Percentiles rank a stretch among this genome's conserved stretches.
These are phyloP conservation scores for Geosiphon pyriformis DNA, from an alignment of 192 early-diverging fungal genomes.

Conservation along the genomic window DNA sequence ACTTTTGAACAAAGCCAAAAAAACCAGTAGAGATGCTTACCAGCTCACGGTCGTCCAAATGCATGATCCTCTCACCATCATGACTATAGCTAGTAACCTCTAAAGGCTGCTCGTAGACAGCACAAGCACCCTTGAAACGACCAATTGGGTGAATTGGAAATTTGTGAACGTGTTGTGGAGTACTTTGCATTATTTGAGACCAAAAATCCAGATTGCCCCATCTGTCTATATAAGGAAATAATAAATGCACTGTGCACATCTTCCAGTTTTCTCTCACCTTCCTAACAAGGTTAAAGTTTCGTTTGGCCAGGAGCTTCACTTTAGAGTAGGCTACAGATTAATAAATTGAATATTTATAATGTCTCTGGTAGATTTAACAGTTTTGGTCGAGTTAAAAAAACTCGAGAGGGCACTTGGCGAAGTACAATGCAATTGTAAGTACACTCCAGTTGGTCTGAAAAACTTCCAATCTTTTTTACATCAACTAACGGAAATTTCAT, in stretches of 20 bases:
- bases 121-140: conserved; percentile 37
- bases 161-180: conserved; percentile 5
- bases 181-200: neutral
- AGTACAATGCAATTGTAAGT: neutral
- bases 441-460: neutral
- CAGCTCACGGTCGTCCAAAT: conserved; percentile 58
- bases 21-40: conserved; percentile 28
- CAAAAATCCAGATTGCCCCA: too few relatives aligned
- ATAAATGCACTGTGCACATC: too few relatives aligned
- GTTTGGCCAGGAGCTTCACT: too few relatives aligned
- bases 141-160: conserved; percentile 34
- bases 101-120: conserved; percentile 51
- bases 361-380: neutral
- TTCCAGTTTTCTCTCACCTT: too few relatives aligned
- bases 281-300: too few relatives aligned
- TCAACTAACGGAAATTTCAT: neutral
- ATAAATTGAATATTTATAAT: too few relatives aligned
- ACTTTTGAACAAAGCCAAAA: conserved; percentile 10
- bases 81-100: conserved; percentile 66
- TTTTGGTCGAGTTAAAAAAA: neutral
- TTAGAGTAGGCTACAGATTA: too few relatives aligned
- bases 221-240: too few relatives aligned
- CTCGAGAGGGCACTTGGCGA: neutral
- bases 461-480: neutral
- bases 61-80: conserved; percentile 47